These are phyloP conservation scores for Pochonia chlamydosporia DNA, from an alignment of 2,329 filamentous ascomycete species.

Conservation along the genomic window DNA sequence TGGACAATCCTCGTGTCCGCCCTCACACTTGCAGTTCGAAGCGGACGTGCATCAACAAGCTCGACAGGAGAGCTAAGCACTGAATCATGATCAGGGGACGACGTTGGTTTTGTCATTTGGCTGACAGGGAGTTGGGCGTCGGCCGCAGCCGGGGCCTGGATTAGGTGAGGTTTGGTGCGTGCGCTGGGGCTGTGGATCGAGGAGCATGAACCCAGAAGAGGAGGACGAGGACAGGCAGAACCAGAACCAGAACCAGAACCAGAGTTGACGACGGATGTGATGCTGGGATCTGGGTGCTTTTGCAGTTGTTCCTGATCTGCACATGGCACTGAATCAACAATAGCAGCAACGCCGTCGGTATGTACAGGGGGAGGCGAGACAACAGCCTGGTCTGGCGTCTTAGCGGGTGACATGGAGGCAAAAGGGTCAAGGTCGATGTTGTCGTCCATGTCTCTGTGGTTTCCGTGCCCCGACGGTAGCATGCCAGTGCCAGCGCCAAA, in stretches of 20 bases:
- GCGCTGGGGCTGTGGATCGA: constrained; percentile 9
- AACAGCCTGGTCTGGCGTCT: constrained; percentile 8
- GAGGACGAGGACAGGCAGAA: background rate
- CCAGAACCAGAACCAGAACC: background rate
- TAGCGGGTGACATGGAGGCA: constrained; percentile 11
- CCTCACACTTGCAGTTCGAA: constrained; percentile 32
- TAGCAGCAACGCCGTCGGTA: constrained; percentile 1
- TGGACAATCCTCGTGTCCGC: constrained; percentile 37
- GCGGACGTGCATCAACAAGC: constrained; percentile 17
- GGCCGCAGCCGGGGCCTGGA: constrained; percentile 9
- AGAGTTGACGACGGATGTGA: constrained; percentile 9
- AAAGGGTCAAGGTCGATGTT: constrained; percentile 5
- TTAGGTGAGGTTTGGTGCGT: constrained; percentile 9
- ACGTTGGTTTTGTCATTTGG: constrained; percentile 8
- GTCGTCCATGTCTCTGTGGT: no score
- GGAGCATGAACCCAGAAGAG: background rate
- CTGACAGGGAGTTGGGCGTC: constrained; percentile 4
- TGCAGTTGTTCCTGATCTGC: constrained; percentile 1
- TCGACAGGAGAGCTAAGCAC: constrained; percentile 7
- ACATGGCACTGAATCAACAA: constrained; percentile 3
- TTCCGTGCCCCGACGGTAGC: background rate
- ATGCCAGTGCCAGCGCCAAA: constrained; percentile 3
- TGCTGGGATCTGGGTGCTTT: constrained; percentile 3
- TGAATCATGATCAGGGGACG: constrained; percentile 6
- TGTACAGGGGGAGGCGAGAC: background rate